Evolutionary conservation across 2,329 filamentous ascomycete genomes (phyloP).

Genomic region (Acrocalymma vagum): DNA sequence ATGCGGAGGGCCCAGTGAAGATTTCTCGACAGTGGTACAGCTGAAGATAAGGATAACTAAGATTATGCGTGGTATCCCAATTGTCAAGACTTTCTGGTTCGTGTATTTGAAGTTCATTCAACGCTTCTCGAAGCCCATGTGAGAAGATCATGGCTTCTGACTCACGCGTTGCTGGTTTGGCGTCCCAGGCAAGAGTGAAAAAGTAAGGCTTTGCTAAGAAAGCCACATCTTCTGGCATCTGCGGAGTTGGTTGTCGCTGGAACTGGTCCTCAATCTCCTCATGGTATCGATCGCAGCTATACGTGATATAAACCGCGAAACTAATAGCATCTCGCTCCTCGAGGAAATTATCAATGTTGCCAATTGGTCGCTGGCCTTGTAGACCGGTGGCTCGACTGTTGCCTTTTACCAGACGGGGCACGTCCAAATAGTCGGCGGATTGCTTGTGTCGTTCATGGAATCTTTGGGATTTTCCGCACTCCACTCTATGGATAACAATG

Average conservation of each 20-base stretch:
- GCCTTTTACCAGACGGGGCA: constrained; percentile 2
- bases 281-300: constrained; percentile 2
- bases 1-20: background rate
- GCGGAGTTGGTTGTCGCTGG: constrained; percentile 2
- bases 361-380: constrained; percentile 2
- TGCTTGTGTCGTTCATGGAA: background rate
- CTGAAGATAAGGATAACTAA: constrained; percentile 6
- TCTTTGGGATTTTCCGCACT: background rate
- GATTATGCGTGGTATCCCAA: no score
- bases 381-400: background rate
- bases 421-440: background rate
- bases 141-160: no score
- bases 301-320: constrained; percentile 2
- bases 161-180: no score
- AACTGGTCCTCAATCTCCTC: constrained; percentile 3
- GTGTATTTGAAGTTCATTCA: no score
- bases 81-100: no score
- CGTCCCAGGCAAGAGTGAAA: constrained; percentile 1
- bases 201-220: constrained; percentile 1
- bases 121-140: no score
- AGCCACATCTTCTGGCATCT: constrained; percentile 1
- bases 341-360: background rate
- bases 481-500: constrained; percentile 6
- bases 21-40: constrained; percentile 1
- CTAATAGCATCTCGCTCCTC: background rate